Evolutionary conservation across 495 filamentous ascomycete genomes (phyloP), one percentile per base, ranked within the genome.

Genomic region (Neurospora pannonica): DNA sequence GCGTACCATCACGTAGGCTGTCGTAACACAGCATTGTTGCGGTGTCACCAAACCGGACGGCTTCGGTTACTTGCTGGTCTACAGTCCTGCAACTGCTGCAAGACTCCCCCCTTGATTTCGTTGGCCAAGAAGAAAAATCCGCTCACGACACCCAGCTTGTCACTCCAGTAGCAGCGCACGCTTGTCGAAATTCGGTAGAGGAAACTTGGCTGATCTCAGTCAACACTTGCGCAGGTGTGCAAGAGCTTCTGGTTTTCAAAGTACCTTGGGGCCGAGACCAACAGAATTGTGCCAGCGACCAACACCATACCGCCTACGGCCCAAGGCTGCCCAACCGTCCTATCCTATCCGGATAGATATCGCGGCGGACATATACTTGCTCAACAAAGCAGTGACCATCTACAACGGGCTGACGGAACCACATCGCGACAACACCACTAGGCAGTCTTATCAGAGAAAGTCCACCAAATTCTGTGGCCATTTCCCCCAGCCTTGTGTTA

Each of bases 41-140:
- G 42, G 75, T 77, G 40, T 72, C 74, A 75, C 75, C 72, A 48
- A 62, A 19, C 15, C 28, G 54, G 54, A 73, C 38, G 46, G 69
- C 60, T 31, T 72, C 75, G 76, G 72, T 71, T 78, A 62, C 71
- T 67, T 76, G 75, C 75, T 72, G 37, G n/a, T 72, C 70, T 42
- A 19, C 62, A 4, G 54, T 17, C 37, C 60, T 70, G 54, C 31
- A 24, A 31, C 7, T 70, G 5, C 37, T 62, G 31, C 71, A 70
- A 72, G 31, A 28, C 17, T 21, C 37, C 40, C 70, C 31, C 31
- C 15, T 38, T 69, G 37, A 69, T 71, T 71, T 75, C 72, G 69
- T 46, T 54, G 38, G 71, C 71, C 42, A 8, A 37, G 42, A 54
- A 69, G n/a, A 34, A 73, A 11, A 24, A 13, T 54, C 21, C 11